Base-by-base conservation (phyloP, 108 stramenopile species). In the Hondaea fermentalgiana region DNA sequence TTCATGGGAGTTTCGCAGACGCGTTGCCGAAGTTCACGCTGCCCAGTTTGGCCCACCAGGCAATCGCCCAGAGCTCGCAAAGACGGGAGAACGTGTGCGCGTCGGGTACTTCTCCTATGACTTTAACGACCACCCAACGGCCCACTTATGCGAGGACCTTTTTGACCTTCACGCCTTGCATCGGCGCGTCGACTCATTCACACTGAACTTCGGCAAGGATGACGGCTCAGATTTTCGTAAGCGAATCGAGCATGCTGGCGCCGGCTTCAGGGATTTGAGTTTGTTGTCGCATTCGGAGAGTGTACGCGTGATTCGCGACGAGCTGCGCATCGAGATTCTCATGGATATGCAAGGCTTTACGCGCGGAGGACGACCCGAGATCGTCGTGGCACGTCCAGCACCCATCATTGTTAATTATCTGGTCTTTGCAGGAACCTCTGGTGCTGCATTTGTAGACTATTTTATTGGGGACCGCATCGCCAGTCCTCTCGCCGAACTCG, bases 71-170 rank as follows among this genome's bases (percentile, higher is more conserved):
- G 47, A 16, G 44, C 42, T 53, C 16, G 25, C 44, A 29, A 29
- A 4, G 3, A 14, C 72, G 3, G 19, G n/a, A 23, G 35, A 35
- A 6, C 60, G 59, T 14, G 89, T 93, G 21, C 64, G 72, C 23
- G 53, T 92, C 35, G 93, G 91, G 10, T 94, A 92, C 72, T 47
- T 94, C 3, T 91, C 90, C 44, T 92, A 60, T 87, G 93, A 94
- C 88, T 93, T 94, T 60, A 76, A 87, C 87, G 91, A 94, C 91
- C 93, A 94, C 87, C 93, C 93, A 17, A 94, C 93, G 16, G 72
- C 92, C 10, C 93, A 93, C 55, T 59, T 94, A 47, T 55, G 91
- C 45, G 93, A 94, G 91, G 93, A 93, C 2, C 58, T 93, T 8
- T 93, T 94, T 64, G 29, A 87, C 43, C 89, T 87, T 88, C 91